Percentiles rank a stretch among this genome's conserved stretches.
phyloP scores from a whole-genome alignment of 495 filamentous ascomycete genomes.

The Aspergillus funiculosus region DNA sequence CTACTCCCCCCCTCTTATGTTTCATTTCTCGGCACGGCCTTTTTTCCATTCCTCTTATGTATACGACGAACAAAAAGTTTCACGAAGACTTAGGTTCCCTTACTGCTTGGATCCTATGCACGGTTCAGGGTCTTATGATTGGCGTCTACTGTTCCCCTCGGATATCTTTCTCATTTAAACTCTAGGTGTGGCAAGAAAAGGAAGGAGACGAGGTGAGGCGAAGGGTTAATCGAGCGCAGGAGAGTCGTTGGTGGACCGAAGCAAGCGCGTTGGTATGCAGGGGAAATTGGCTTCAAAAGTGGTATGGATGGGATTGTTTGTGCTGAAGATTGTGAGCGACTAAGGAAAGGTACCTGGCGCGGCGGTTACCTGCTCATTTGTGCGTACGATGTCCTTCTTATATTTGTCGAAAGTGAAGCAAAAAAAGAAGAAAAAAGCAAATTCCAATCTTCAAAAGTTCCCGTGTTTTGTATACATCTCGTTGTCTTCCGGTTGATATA shows the following conservation, averaged over 20 bases:
- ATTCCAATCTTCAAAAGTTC: not conserved
- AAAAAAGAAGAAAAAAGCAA: slow-evolving; percentile 17
- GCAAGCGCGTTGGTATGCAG: slow-evolving; percentile 22
- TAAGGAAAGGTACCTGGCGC: slow-evolving; percentile 19
- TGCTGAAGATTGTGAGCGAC: slow-evolving; percentile 22
- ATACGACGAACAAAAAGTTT: slow-evolving; percentile 44
- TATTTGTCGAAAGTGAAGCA: slow-evolving; percentile 23
- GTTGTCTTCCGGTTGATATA: too few relatives aligned
- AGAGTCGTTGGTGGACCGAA: slow-evolving; percentile 22
- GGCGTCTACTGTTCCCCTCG: slow-evolving; percentile 42
- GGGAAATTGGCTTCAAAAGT: slow-evolving; percentile 22
- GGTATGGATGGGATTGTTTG: slow-evolving; percentile 22
- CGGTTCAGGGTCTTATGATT: slow-evolving; percentile 39
- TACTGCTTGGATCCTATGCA: slow-evolving; percentile 28
- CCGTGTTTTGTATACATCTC: too few relatives aligned
- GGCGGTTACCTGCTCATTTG: slow-evolving; percentile 22
- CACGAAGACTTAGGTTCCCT: slow-evolving; percentile 33
- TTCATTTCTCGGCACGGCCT: slow-evolving; percentile 23
- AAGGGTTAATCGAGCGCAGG: slow-evolving; percentile 23
- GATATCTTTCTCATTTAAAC: slow-evolving; percentile 28
- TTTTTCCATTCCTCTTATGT: slow-evolving; percentile 35
- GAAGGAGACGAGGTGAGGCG: slow-evolving; percentile 25
- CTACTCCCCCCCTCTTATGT: slow-evolving; percentile 29
- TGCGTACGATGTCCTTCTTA: slow-evolving; percentile 22
- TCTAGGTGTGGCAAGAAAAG: slow-evolving; percentile 25